Evolutionary conservation across 2,329 filamentous ascomycete genomes (phyloP).

Genomic region (Fusarium miscanthi): DNA sequence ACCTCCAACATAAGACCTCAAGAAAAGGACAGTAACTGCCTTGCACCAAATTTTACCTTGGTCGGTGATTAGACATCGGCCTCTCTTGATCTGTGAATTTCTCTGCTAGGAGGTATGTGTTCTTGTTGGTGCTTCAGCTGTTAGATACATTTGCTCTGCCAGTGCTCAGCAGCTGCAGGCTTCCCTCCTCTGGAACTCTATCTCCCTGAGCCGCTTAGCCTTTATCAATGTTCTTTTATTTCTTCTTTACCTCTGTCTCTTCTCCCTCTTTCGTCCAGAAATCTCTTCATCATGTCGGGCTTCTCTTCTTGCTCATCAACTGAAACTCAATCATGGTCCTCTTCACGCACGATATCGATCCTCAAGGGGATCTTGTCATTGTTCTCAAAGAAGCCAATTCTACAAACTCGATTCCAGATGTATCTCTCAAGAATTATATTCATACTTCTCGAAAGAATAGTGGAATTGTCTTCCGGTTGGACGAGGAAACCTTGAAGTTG

Average conservation of each 20-base stretch:
- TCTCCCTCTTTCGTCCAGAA: neutral
- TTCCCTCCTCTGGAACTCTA: neutral
- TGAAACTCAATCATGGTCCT: neutral
- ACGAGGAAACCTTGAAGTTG: neutral
- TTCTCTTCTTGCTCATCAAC: neutral
- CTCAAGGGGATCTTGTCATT: neutral
- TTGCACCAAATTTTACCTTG: neutral
- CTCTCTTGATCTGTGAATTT: neutral
- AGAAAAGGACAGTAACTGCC: neutral
- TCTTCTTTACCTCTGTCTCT: neutral
- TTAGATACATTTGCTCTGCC: fast-evolving
- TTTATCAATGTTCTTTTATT: neutral
- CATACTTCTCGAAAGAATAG: too few species aligned
- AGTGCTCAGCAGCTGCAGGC: neutral
- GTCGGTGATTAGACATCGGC: neutral
- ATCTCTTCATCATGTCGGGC: neutral
- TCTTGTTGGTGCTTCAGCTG: fast-evolving
- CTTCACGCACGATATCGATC: neutral
- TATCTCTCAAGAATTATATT: too few species aligned
- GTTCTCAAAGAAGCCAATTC: neutral
- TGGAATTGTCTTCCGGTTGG: too few species aligned
- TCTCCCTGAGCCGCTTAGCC: neutral
- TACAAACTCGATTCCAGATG: fast-evolving
- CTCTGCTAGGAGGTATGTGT: neutral
- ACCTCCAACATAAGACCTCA: fast-evolving